A percentile compares a stretch with the other conserved stretches of the same genome.
These are phyloP conservation scores for Phtheirospermum japonicum DNA, from an alignment of 257 asterid species.

Conservation along the genomic window DNA sequence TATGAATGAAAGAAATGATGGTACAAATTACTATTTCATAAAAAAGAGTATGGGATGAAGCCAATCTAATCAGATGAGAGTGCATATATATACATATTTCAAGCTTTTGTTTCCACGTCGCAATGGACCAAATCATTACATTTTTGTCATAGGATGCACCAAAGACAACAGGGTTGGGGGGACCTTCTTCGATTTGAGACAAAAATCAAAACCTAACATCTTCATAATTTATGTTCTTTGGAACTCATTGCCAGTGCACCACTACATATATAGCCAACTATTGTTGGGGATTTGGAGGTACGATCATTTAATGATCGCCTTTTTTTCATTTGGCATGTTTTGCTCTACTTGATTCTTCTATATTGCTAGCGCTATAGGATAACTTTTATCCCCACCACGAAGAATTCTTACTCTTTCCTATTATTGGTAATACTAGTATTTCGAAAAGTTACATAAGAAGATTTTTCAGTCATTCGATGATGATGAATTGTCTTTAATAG, in stretches of 20 bases:
- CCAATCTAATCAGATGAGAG: constrained; percentile 12
- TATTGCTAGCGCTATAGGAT: not conserved
- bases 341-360: not conserved
- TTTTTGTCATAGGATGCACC: not conserved
- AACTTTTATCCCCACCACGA: not conserved
- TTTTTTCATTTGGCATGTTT: not conserved
- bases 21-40: constrained; percentile 22
- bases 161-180: not conserved
- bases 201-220: constrained; percentile 5
- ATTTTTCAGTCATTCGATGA: not conserved
- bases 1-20: constrained; percentile 7
- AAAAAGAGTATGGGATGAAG: constrained; percentile 10
- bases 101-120: constrained; percentile 6
- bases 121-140: constrained; percentile 4
- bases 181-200: constrained; percentile 3
- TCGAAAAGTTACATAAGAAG: not conserved
- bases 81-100: constrained; percentile 15
- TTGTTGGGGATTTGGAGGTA: not conserved
- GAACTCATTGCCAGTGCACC: not conserved
- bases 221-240: constrained; percentile 20
- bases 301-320: not conserved
- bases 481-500: not conserved
- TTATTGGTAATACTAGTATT: too few relatives aligned
- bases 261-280: not conserved
- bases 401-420: too few relatives aligned